phyloP scores from a whole-genome alignment of 2,329 filamentous ascomycete species.

The Colletotrichum australisinense region DNA sequence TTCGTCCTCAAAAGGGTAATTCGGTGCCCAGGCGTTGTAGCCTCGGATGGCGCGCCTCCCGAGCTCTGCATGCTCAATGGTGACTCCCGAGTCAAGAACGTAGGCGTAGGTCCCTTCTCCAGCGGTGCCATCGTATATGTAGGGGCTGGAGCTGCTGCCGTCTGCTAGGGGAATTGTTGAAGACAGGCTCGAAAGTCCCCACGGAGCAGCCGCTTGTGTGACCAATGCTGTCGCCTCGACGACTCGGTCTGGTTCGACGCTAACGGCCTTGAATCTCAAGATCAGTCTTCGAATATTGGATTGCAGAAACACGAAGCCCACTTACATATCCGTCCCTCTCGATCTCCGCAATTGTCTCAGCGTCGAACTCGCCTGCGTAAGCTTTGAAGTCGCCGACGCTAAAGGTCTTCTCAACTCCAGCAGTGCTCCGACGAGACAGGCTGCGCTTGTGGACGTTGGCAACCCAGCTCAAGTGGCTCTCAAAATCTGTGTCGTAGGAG shows the following conservation, averaged over 20 bases:
- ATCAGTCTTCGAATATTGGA: no score
- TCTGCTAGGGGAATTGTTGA: constrained; percentile 45
- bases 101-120: constrained; percentile 41
- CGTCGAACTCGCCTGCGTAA: constrained; percentile 55
- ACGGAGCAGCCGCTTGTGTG: constrained; percentile 43
- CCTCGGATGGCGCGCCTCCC: constrained; percentile 53
- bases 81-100: constrained; percentile 42
- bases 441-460: neutral
- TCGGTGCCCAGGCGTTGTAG: constrained; percentile 43
- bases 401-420: constrained; percentile 7
- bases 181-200: constrained; percentile 59
- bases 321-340: constrained; percentile 45
- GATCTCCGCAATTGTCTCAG: constrained; percentile 51
- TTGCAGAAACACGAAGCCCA: constrained; percentile 42
- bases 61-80: constrained; percentile 48
- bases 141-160: constrained; percentile 35
- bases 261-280: constrained; percentile 40
- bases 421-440: neutral
- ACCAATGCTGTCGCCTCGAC: neutral
- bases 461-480: neutral
- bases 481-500: neutral
- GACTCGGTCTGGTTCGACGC: constrained; percentile 44
- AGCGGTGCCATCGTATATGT: constrained; percentile 38
- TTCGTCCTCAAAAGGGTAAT: constrained; percentile 15
- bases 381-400: constrained; percentile 42